Evolutionary conservation across 1,284 basidiomycete species (phyloP), one percentile per base, ranked within the genome.

Genomic region (Tausonia pullulans): DNA sequence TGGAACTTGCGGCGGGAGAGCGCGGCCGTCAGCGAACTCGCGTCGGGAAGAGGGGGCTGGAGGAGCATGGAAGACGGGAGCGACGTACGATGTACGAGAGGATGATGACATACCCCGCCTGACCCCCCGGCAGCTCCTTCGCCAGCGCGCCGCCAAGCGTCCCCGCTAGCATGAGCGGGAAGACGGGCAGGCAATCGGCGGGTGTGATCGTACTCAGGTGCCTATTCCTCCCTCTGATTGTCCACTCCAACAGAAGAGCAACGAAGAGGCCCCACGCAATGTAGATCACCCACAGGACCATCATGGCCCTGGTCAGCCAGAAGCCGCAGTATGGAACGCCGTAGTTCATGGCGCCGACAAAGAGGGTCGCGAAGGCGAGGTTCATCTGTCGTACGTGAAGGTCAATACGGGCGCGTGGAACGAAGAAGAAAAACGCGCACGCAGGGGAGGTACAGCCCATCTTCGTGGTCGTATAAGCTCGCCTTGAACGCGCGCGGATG

Each of bases 121-220:
- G 54, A 11, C 3, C 5, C 5, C 3, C 9, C 5, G 54, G 54
- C 41, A 56, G 39, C 46, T 64, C 46, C 5, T 46, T 48, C 27
- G 55, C 68, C 5, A 69, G 65, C 8, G 61, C 62, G 10, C 60
- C 57, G 27, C 67, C 69, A 5, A 70, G 60, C 14, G 65, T 65
- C 11, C 69, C 69, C 44, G 61, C 54, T 14, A 69, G 63, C 68
- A 69, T 68, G 50, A 70, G 50, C 0, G 69, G 69, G 58, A 67
- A 70, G 8, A 65, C 40, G 2, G 54, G 54, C 40, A 56, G 54
- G 10, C 41, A 41, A 14, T 56, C 54, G 54, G 54, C 54, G 16
- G 54, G 54, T 13, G 54, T 56, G 54, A 56, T 44, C 10, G 54
- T 56, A 5, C 40, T 43, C 7, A 56, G 54, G 39, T 56, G 9